These are phyloP conservation scores for Backusella tuberculispora DNA, from an alignment of 192 early-diverging fungal species.

Conservation along the genomic window DNA sequence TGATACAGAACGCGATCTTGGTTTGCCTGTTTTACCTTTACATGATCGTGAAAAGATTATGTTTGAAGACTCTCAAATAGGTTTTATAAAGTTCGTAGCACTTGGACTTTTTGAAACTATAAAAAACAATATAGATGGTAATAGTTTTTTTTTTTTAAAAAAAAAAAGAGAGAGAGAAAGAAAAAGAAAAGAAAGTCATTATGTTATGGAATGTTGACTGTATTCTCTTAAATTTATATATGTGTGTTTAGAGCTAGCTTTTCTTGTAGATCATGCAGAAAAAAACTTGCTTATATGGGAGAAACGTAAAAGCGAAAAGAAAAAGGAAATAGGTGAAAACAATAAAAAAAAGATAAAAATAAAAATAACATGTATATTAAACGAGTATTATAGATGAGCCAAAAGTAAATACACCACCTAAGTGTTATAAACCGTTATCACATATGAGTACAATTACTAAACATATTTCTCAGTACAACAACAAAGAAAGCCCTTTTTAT, in stretches of 20 bases:
- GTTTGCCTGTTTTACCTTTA: conserved; percentile 50
- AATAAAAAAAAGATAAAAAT: not conserved
- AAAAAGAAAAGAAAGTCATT: too few species aligned
- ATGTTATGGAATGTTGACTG: too few species aligned
- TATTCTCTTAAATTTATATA: not conserved
- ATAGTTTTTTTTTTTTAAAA: not conserved
- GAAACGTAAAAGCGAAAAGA: not conserved
- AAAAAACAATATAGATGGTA: conserved; percentile 4
- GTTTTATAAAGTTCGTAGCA: conserved; percentile 55
- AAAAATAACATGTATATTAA: not conserved
- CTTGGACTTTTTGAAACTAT: conserved; percentile 53
- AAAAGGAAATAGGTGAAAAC: conserved; percentile 12
- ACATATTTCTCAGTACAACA: not conserved
- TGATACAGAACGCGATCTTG: conserved; percentile 73
- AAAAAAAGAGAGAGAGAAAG: too few species aligned
- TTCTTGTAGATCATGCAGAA: conserved; percentile 37
- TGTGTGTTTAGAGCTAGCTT: conserved; percentile 31
- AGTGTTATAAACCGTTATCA: not conserved
- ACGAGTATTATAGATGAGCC: not conserved
- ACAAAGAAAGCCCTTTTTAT: conserved; percentile 17
- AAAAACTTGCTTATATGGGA: conserved; percentile 35
- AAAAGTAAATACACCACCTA: not conserved
- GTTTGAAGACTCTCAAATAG: conserved; percentile 52
- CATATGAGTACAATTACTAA: not conserved
- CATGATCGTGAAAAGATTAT: conserved; percentile 52